Base-by-base conservation (phyloP, 2,329 filamentous ascomycete species). In the Westerdykella ornata region DNA sequence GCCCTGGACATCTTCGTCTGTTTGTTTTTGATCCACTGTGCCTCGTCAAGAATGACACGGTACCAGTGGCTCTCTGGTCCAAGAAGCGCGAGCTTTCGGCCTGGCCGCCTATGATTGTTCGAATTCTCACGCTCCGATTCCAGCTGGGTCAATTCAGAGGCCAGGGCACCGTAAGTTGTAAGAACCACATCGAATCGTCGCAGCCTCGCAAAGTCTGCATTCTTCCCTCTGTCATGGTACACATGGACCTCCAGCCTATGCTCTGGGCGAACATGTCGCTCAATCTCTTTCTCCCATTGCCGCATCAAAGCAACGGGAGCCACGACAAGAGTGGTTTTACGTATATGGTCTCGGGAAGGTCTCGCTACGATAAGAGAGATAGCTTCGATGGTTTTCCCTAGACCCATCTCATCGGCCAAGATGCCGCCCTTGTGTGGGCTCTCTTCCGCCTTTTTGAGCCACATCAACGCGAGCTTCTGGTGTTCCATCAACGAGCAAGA, bases 211-310 rank as follows among this genome's bases (percentile, higher is more conserved):
- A 80, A 88, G 4, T 66, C 50, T 3, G 14, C 30, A 48, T 75
- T 78, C 47, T 77, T 84, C 16, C 69, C 68, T 5, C 51, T 52
- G 2, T 78, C 78, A 56, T 94, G 87, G 42, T 86, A 77, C 22
- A 88, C 74, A 50, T 78, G 80, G 1, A 86, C 80, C 0, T 72
- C 79, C 12, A 94, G 66, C 22, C 72, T 69, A 56, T 84, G 71
- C 13, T 57, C 57, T 0, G 68, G 67, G 0, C 80, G 80, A 28
- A 92, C 66, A 63, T 89, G 88, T 29, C 73, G 76, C 43, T 72
- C 63, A 35, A 95, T 86, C 62, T 95, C 88, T 36, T 81, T 76
- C 55, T 85, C 80, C 88, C 88, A 95, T 60, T 95, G 88, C 13
- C 81, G 78, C 61, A 94, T 77, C 13, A 95, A 70, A 3, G 86